Conservation (phyloP, 441 rosid species). For the Erodium moschatum region DNA sequence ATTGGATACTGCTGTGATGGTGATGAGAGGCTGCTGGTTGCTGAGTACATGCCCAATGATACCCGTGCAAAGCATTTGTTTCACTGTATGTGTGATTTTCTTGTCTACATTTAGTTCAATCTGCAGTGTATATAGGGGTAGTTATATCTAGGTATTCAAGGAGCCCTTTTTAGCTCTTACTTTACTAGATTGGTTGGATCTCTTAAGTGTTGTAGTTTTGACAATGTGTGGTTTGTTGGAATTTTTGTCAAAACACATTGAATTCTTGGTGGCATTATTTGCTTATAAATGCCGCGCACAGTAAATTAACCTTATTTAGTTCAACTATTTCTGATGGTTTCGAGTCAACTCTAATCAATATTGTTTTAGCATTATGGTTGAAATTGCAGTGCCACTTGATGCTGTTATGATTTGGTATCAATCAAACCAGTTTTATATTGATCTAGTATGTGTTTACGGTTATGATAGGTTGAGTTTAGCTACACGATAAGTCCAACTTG, state of each 20-base stretch:
- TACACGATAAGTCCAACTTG: neutral
- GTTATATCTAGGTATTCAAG: neutral
- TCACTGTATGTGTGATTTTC: constrained; percentile 34
- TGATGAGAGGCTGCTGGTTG: constrained; percentile 59
- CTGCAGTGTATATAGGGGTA: neutral
- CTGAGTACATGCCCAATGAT: constrained; percentile 66
- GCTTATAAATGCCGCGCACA: neutral
- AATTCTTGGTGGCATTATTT: neutral
- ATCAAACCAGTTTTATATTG: neutral
- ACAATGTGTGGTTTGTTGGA: neutral
- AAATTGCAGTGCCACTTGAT: neutral
- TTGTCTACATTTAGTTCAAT: neutral
- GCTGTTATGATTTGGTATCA: neutral
- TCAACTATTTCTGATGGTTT: neutral
- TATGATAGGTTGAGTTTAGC: neutral
- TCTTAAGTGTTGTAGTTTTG: neutral
- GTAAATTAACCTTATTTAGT: neutral
- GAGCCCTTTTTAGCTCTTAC: neutral
- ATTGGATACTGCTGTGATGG: constrained; percentile 68
- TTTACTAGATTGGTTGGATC: neutral
- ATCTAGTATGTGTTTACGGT: neutral
- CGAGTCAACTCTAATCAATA: neutral
- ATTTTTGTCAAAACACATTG: neutral
- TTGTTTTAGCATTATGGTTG: neutral
- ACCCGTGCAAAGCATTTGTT: constrained; percentile 68